Percentiles rank a stretch among this genome's conserved stretches.
These are phyloP conservation scores for Sporobolomyces roseus DNA, from an alignment of 768 basidiomycete genomes.

Conservation along the genomic window DNA sequence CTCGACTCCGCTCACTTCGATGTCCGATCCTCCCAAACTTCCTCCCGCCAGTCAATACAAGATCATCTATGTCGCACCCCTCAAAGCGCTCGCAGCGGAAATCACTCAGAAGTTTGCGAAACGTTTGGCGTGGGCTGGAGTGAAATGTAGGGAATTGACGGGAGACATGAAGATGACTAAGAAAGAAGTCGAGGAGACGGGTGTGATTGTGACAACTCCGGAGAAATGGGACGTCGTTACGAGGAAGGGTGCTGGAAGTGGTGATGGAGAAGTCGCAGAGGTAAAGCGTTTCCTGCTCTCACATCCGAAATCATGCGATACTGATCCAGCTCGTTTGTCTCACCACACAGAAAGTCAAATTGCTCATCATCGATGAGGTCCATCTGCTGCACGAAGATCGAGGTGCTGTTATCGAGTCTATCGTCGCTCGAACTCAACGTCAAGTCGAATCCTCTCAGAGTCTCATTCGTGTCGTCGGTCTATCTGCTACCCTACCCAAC, in stretches of 20 bases:
- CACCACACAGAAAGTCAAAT: slow-evolving; percentile 69
- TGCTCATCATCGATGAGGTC: slow-evolving; percentile 96
- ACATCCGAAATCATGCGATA: neutral
- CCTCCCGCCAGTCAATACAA: slow-evolving; percentile 66
- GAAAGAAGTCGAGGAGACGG: slow-evolving; percentile 87
- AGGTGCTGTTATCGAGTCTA: slow-evolving; percentile 96
- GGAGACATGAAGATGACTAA: slow-evolving; percentile 97
- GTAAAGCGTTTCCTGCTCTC: slow-evolving; percentile 43
- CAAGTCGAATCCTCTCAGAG: slow-evolving; percentile 96
- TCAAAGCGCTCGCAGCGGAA: slow-evolving; percentile 96
- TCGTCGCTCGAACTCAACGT: slow-evolving; percentile 89
- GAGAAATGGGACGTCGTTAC: slow-evolving; percentile 99
- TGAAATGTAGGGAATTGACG: slow-evolving; percentile 84
- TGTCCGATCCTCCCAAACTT: slow-evolving; percentile 17
- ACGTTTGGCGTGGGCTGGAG: slow-evolving; percentile 78
- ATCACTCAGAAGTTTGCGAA: slow-evolving; percentile 90
- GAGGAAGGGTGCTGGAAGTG: slow-evolving; percentile 71
- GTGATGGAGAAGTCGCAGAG: slow-evolving; percentile 92
- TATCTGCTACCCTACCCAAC: slow-evolving; percentile 92
- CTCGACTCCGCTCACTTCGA: slow-evolving; percentile 6
- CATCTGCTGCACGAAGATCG: slow-evolving; percentile 96
- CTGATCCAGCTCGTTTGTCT: neutral
- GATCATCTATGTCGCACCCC: slow-evolving; percentile 96
- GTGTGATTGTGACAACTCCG: slow-evolving; percentile 96
- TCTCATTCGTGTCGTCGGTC: slow-evolving; percentile 88